Conservation (phyloP, 129 eudicot species). For the Pulicaria dysenterica region DNA sequence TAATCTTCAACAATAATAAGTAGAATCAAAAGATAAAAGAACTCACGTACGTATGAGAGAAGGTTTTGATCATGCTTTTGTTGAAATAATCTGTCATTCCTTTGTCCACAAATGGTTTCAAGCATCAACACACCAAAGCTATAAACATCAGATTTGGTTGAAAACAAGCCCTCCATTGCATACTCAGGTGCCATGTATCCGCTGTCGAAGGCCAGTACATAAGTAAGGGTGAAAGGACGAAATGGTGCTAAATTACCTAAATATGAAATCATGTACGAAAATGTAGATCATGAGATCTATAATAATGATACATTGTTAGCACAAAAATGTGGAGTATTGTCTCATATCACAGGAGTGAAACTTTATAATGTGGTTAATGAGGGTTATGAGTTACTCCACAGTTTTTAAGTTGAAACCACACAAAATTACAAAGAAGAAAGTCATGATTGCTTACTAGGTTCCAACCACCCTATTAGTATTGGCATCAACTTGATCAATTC, state of each 20-base stretch:
- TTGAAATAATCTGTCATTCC: not conserved
- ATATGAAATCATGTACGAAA: no score
- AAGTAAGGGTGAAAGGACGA: no score
- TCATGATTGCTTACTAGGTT: conserved; percentile 32
- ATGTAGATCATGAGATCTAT: no score
- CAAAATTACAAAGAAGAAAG: not conserved
- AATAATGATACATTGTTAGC: no score
- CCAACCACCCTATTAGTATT: conserved; percentile 38
- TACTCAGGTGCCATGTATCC: no score
- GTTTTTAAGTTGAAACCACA: no score
- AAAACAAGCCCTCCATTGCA: not conserved
- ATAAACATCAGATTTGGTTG: conserved; percentile 9
- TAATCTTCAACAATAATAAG: not conserved
- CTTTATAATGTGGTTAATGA: no score
- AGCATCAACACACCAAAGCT: conserved; percentile 10
- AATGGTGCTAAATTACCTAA: no score
- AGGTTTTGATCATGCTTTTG: conserved; percentile 10
- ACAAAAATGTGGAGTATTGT: no score
- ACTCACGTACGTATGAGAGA: not conserved
- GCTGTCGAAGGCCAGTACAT: not conserved
- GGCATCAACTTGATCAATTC: conserved; percentile 20
- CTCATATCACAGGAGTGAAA: no score
- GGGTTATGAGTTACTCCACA: no score
- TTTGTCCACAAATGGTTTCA: conserved; percentile 9
- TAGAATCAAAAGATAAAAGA: no score